A percentile compares a stretch with the other conserved stretches of the same genome.
These are phyloP conservation scores for Colletotrichum orbiculare DNA, from an alignment of 2,329 filamentous ascomycete species.

Conservation along the genomic window DNA sequence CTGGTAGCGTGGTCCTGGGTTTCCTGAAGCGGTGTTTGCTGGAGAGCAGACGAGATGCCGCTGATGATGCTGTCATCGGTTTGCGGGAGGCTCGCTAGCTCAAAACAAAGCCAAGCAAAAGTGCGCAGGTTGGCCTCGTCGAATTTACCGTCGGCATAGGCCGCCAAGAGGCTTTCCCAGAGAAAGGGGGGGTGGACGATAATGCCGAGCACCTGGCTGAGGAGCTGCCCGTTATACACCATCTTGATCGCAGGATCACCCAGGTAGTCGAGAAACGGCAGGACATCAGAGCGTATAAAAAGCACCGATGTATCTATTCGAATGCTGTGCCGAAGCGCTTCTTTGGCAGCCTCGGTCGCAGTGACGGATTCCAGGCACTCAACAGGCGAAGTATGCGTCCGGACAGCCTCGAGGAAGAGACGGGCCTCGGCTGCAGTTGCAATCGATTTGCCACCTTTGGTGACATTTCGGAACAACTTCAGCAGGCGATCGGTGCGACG, in stretches of 20 bases:
- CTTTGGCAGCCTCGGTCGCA: slow-evolving; percentile 38
- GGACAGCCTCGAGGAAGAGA: slow-evolving; percentile 43
- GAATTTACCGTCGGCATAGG: slow-evolving; percentile 49
- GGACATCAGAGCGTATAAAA: slow-evolving; percentile 46
- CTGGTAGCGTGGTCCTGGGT: slow-evolving; percentile 40
- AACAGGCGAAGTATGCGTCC: slow-evolving; percentile 33
- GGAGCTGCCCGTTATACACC: slow-evolving; percentile 60
- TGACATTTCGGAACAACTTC: slow-evolving; percentile 34
- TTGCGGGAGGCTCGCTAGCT: slow-evolving; percentile 55
- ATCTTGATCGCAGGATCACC: slow-evolving; percentile 57
- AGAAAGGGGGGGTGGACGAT: slow-evolving; percentile 64
- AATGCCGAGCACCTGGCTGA: slow-evolving; percentile 56
- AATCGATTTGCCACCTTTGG: slow-evolving; percentile 30
- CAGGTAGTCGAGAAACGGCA: slow-evolving; percentile 52
- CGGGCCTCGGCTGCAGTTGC: slow-evolving; percentile 38
- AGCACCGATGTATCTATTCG: slow-evolving; percentile 39
- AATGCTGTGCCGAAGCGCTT: slow-evolving; percentile 41
- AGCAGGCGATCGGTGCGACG: slow-evolving; percentile 31
- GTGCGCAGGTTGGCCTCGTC: slow-evolving; percentile 44
- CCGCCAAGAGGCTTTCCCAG: slow-evolving; percentile 54
- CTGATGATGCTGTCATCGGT: slow-evolving; percentile 38
- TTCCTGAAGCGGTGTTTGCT: slow-evolving; percentile 41
- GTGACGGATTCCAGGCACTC: slow-evolving; percentile 44
- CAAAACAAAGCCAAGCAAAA: slow-evolving; percentile 61
- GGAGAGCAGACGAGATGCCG: slow-evolving; percentile 42